Evolutionary conservation across 805 yeast species (phyloP).

Genomic region (Pichia cabralensis): DNA sequence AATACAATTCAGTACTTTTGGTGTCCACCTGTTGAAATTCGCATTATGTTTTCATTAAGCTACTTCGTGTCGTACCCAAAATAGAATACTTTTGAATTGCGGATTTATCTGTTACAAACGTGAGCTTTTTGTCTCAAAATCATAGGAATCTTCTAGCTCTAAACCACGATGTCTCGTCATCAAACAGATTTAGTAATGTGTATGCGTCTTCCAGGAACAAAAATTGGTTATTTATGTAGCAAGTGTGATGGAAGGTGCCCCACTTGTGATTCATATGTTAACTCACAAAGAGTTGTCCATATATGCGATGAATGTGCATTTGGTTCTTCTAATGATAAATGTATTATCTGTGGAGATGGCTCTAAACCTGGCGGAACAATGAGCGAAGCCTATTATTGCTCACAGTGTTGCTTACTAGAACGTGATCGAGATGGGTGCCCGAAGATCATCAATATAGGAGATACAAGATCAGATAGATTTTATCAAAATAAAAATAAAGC

Average conservation of each 20-base stretch:
- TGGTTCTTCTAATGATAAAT: slow-evolving; percentile 52
- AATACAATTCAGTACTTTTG: no score
- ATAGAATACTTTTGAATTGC: no score
- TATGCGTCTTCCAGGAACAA: slow-evolving; percentile 73
- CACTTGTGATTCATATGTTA: slow-evolving; percentile 75
- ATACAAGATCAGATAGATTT: slow-evolving; percentile 57
- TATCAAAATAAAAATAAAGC: slow-evolving; percentile 43
- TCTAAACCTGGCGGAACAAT: slow-evolving; percentile 35
- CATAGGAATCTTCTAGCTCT: background rate
- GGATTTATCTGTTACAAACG: no score
- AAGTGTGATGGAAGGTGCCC: slow-evolving; percentile 92
- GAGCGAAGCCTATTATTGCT: slow-evolving; percentile 71
- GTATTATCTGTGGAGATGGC: slow-evolving; percentile 63
- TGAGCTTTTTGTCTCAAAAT: background rate
- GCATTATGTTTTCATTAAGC: no score
- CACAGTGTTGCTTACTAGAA: slow-evolving; percentile 72
- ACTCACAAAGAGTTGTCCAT: slow-evolving; percentile 54
- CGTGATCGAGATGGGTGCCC: slow-evolving; percentile 92
- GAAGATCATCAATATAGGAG: slow-evolving; percentile 67
- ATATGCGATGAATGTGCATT: slow-evolving; percentile 82
- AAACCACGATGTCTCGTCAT: slow-evolving; percentile 64
- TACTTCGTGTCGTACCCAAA: no score
- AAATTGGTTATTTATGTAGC: slow-evolving; percentile 62
- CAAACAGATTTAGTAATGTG: slow-evolving; percentile 80
- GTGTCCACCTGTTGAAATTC: no score